A percentile compares a stretch with the other conserved stretches of the same genome.
Evolutionary conservation across 106 monocot genomes (phyloP).

Genomic region (Dendrobium officinale): DNA sequence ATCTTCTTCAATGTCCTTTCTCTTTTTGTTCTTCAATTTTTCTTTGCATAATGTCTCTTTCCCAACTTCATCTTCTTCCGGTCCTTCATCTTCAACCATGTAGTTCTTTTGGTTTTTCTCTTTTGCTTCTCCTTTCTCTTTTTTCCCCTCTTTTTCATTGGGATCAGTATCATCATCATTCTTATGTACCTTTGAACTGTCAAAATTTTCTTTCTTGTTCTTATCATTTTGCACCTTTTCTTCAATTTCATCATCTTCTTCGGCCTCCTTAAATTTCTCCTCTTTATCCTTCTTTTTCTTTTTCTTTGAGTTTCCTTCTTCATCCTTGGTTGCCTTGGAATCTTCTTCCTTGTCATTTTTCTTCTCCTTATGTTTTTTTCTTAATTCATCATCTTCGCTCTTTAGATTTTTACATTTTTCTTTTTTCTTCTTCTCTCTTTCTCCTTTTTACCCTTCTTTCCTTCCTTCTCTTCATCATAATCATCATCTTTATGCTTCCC

Average conservation of each 20-base stretch:
- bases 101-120: conserved; percentile 2
- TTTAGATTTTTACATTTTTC: neutral
- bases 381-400: neutral
- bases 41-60: neutral
- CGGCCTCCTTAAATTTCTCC: neutral
- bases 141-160: neutral
- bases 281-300: conserved; percentile 4
- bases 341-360: neutral
- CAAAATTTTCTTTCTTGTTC: neutral
- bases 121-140: conserved; percentile 8
- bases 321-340: neutral
- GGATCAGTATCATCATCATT: conserved; percentile 2
- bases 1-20: conserved; percentile 11
- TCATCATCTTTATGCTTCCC: neutral
- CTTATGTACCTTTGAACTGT: neutral
- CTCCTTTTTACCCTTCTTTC: neutral
- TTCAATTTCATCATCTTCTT: neutral
- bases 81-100: neutral
- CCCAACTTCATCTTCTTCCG: neutral
- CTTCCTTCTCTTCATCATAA: neutral
- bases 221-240: conserved; percentile 3
- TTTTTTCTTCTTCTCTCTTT: conserved; percentile 5
- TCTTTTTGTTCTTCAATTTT: conserved; percentile 6
- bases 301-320: neutral
- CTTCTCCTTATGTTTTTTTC: conserved; percentile 11